phyloP scores from a whole-genome alignment of 2,329 filamentous ascomycete genomes.

The Sporothrix variecibatus region DNA sequence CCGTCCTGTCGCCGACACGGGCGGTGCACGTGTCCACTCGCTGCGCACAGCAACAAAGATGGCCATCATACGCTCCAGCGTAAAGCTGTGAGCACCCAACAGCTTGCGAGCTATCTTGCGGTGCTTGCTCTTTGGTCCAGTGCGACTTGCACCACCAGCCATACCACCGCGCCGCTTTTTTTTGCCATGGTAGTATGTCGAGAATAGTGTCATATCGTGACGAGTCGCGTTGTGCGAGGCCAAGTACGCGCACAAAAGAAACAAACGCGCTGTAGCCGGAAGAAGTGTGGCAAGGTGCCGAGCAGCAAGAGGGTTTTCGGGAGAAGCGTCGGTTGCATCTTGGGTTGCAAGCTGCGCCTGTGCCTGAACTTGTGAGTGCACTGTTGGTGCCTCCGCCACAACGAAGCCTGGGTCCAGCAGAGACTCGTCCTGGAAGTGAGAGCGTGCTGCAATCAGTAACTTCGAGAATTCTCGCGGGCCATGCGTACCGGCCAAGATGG shows the following conservation, averaged over 20 bases:
- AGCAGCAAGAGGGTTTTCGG: constrained; percentile 29
- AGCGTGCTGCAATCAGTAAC: constrained; percentile 70
- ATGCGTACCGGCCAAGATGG: constrained; percentile 72
- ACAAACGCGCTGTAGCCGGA: constrained; percentile 71
- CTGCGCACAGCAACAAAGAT: constrained; percentile 69
- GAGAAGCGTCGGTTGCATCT: constrained; percentile 42
- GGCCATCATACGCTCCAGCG: constrained; percentile 75
- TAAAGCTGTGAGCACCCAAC: constrained; percentile 74
- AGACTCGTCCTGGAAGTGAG: constrained; percentile 72
- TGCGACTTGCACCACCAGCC: constrained; percentile 35
- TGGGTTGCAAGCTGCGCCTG: not conserved
- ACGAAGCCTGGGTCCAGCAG: constrained; percentile 67
- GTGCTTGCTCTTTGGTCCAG: constrained; percentile 49
- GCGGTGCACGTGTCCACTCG: constrained; percentile 51
- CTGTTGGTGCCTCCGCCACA: constrained; percentile 23
- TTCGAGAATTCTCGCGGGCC: constrained; percentile 80
- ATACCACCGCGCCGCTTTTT: constrained; percentile 53
- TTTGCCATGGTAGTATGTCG: constrained; percentile 63
- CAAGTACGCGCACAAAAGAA: constrained; percentile 76
- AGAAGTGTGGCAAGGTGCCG: constrained; percentile 55
- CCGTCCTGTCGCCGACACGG: constrained; percentile 29
- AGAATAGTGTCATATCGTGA: constrained; percentile 75
- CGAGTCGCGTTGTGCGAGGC: constrained; percentile 76
- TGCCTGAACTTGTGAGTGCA: not conserved
- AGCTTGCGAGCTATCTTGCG: constrained; percentile 76